Evolutionary conservation across 2,329 filamentous ascomycete genomes (phyloP), one percentile per base, ranked within the genome.

Genomic region (Fusarium oxysporum): DNA sequence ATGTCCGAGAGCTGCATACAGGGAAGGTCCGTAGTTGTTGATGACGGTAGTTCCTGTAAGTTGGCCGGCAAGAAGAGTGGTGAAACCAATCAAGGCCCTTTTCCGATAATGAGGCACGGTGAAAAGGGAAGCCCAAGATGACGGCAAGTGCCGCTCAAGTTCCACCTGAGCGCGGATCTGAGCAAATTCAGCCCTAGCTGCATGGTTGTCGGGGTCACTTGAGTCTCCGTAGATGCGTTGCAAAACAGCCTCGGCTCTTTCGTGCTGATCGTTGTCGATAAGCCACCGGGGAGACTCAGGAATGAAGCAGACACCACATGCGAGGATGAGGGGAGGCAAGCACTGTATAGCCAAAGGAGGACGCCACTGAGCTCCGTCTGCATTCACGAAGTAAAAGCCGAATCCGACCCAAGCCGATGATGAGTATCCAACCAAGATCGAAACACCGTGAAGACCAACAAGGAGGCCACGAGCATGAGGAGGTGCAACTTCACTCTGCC

Each of bases 91-190:
- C 0, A 58, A 16, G 1, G 59, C 59, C 3, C 51, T 3, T 4
- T 58, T 62, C 2, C 51, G 14, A 0, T 62, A 62, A 38, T 58
- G 41, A 0, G 51, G 41, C 2, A 62, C 59, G 1, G 59, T 62
- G 0, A 58, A 47, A 1, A 58, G 4, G 1, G 59, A 47, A 3
- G 51, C 32, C 51, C 51, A 58, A 12, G 53, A 62, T 0, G 41
- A 58, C 9, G 51, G 51, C 8, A 62, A 9, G 3, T 33, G n/a
- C 2, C 59, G 51, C 4, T 62, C 51, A 13, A 62, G 51, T 2
- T 62, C 51, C 13, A 62, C 59, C 33, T 62, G 51, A 6, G 59
- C 59, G 3, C 25, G 40, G 5, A 62, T 62, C 41, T 62, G 51
- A 2, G 32, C 17, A n/a, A 62, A 62, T 1, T 62, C 33, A 2